A percentile compares a stretch with the other conserved stretches of the same genome.
Evolutionary conservation across 768 basidiomycete genomes (phyloP).

Genomic region (Hydnum rufescens): DNA sequence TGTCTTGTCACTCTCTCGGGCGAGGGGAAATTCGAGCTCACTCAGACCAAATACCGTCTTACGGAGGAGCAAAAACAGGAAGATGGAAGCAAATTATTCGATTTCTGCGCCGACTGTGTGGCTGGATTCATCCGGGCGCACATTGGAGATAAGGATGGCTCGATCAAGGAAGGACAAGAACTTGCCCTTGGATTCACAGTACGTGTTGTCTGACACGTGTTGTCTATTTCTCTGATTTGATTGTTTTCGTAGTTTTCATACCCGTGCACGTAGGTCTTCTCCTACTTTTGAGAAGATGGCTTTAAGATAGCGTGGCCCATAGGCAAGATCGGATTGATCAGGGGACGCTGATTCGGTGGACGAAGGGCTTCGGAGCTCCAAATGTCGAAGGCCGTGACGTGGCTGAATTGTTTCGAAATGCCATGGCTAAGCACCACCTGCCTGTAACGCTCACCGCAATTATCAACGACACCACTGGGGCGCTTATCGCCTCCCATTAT

Average conservation of each 20-base stretch:
- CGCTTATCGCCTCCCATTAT: constrained; percentile 91
- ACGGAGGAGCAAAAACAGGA: constrained; percentile 97
- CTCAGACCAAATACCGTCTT: constrained; percentile 91
- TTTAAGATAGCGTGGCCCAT: constrained; percentile 4
- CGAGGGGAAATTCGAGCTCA: constrained; percentile 90
- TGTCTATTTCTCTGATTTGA: neutral
- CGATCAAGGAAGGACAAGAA: constrained; percentile 21
- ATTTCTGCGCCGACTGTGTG: constrained; percentile 91
- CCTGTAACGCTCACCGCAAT: constrained; percentile 68
- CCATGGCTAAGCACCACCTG: constrained; percentile 59
- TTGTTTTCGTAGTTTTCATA: constrained; percentile 57
- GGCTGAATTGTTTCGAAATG: constrained; percentile 76
- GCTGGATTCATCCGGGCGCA: constrained; percentile 74
- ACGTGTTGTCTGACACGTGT: constrained; percentile 16
- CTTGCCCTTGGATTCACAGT: constrained; percentile 90
- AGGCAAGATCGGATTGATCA: constrained; percentile 93
- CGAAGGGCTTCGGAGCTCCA: constrained; percentile 88
- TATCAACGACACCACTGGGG: constrained; percentile 97
- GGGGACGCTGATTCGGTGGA: constrained; percentile 90
- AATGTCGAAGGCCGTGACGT: constrained; percentile 89
- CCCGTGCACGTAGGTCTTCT: constrained; percentile 57
- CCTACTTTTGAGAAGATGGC: neutral
- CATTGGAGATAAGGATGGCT: constrained; percentile 24
- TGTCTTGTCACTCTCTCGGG: constrained; percentile 89
- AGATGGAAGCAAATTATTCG: constrained; percentile 87